Evolutionary conservation across 2,329 filamentous ascomycete genomes (phyloP).

Genomic region (Fusarium sp.): DNA sequence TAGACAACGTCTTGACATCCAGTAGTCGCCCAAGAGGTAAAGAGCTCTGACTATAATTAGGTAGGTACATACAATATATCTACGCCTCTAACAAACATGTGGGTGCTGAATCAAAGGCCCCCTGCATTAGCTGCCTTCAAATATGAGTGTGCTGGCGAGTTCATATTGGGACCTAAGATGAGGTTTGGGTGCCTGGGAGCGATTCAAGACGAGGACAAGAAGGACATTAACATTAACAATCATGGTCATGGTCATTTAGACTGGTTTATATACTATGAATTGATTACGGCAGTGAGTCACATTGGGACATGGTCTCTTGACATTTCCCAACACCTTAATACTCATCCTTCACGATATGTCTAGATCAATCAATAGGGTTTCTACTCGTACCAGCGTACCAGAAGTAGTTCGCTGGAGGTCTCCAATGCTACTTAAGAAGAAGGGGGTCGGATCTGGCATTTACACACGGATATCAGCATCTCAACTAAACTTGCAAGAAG

Average conservation of each 20-base stretch:
- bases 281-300: neutral
- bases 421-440: neutral
- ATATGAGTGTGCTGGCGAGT: neutral
- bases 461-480: too few relatives aligned
- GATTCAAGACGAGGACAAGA: neutral
- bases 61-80: neutral
- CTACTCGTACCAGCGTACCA: neutral
- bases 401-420: neutral
- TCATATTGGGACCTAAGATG: neutral
- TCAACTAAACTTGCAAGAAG: too few relatives aligned
- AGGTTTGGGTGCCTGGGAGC: neutral
- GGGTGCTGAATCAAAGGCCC: neutral
- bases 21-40: neutral
- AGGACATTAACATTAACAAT: neutral
- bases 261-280: neutral
- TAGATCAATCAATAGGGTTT: neutral
- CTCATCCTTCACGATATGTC: neutral
- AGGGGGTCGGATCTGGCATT: too few relatives aligned
- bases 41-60: neutral
- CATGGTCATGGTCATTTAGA: neutral
- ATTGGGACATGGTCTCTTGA: neutral
- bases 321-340: neutral
- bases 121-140: slow-evolving; percentile 7
- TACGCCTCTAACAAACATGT: neutral
- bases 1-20: neutral